These are phyloP conservation scores for Sequoia sempervirens DNA, from an alignment of 75 land plant species.

Conservation along the genomic window DNA sequence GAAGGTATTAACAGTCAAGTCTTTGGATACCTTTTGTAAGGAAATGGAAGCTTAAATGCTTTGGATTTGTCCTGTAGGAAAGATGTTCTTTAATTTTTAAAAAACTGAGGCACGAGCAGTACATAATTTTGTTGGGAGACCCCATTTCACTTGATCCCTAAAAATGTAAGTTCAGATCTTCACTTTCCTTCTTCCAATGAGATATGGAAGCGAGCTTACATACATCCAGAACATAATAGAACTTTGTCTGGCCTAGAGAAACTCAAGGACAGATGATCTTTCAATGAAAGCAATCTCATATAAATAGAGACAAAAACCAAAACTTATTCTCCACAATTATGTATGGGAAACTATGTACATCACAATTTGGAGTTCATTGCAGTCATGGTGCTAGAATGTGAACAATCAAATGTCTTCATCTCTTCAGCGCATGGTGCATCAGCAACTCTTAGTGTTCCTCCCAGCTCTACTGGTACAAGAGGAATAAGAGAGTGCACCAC, in stretches of 20 bases:
- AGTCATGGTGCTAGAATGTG: background rate
- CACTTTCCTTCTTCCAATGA: background rate
- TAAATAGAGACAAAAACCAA: background rate
- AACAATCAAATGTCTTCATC: background rate
- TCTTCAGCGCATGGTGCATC: background rate
- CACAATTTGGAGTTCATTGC: background rate
- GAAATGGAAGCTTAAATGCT: no score
- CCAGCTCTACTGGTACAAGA: conserved; percentile 72
- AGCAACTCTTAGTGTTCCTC: conserved; percentile 50
- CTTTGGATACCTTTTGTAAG: no score
- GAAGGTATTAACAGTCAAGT: no score
- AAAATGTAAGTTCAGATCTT: background rate
- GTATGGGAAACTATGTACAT: background rate
- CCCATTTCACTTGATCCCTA: background rate
- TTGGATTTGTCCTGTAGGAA: no score
- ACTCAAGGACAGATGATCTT: background rate
- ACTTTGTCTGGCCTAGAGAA: background rate
- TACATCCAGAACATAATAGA: background rate
- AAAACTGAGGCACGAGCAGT: no score
- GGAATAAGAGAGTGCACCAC: conserved; percentile 83
- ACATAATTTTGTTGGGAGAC: no score
- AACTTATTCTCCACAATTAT: background rate
- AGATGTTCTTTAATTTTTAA: no score
- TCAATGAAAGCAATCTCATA: no score
- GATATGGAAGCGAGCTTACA: background rate